Evolutionary conservation across 495 filamentous ascomycete species (phyloP).

Genomic region (Penicillium paxilli): DNA sequence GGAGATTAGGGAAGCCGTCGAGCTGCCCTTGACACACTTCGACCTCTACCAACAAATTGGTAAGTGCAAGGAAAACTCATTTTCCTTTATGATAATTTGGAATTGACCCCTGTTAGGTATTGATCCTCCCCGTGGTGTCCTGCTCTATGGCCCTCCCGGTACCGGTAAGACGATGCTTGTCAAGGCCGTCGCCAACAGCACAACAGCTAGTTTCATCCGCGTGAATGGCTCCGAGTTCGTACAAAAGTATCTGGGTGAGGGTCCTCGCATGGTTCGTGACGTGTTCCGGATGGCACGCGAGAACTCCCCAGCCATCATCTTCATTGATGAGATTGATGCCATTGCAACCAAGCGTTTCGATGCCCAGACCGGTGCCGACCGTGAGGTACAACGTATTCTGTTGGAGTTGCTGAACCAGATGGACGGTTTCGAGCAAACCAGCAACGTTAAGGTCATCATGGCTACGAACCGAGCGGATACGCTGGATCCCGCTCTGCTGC

Average conservation of each 20-base stretch:
- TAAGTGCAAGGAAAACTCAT: slow-evolving; percentile 24
- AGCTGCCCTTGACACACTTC: slow-evolving; percentile 93
- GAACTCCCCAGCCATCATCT: slow-evolving; percentile 97
- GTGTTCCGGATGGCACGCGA: slow-evolving; percentile 99
- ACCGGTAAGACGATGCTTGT: slow-evolving; percentile 99
- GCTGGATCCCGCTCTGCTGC: slow-evolving; percentile 88
- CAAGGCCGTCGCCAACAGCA: slow-evolving; percentile 97
- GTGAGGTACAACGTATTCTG: slow-evolving; percentile 97
- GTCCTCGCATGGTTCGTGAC: slow-evolving; percentile 97
- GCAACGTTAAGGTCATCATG: slow-evolving; percentile 99
- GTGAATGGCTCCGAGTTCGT: slow-evolving; percentile 98
- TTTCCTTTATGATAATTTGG: neutral
- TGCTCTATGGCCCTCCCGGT: slow-evolving; percentile 94
- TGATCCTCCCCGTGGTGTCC: slow-evolving; percentile 92
- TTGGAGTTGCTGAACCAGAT: slow-evolving; percentile 98
- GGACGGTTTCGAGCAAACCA: slow-evolving; percentile 98
- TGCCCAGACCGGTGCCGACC: slow-evolving; percentile 94
- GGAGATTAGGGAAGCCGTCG: slow-evolving; percentile 96
- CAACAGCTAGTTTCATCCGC: slow-evolving; percentile 96
- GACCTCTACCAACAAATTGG: slow-evolving; percentile 97
- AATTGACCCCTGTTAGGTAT: slow-evolving; percentile 64
- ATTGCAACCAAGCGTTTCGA: slow-evolving; percentile 99
- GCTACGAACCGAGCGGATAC: slow-evolving; percentile 98
- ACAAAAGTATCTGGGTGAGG: slow-evolving; percentile 97
- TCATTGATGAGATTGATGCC: slow-evolving; percentile 99